These are phyloP conservation scores for Helicocarpus griseus DNA, from an alignment of 2,329 filamentous ascomycete genomes.

Conservation along the genomic window DNA sequence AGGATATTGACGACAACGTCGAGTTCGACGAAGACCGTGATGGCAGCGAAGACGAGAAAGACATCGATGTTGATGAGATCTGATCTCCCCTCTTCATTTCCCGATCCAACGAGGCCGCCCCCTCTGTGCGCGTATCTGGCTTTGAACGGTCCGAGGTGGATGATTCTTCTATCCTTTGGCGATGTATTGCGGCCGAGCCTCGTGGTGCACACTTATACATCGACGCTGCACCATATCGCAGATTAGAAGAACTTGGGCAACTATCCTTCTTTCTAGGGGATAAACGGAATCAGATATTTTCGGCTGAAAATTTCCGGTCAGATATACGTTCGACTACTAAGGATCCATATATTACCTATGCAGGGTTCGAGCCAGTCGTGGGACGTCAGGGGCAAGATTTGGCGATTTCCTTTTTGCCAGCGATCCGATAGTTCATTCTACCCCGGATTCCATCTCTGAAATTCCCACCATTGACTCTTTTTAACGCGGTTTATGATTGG, in stretches of 20 bases:
- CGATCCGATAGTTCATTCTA: neutral
- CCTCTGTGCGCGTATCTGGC: conserved; percentile 7
- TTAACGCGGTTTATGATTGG: conserved; percentile 4
- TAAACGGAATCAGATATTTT: neutral
- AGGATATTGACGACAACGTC: conserved; percentile 94
- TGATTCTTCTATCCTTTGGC: neutral
- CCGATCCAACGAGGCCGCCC: conserved; percentile 1
- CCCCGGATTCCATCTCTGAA: neutral
- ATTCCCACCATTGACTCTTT: neutral
- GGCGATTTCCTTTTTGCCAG: neutral
- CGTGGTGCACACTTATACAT: neutral
- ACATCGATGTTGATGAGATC: conserved; percentile 93
- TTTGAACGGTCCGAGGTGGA: conserved; percentile 3
- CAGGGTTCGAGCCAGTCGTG: neutral
- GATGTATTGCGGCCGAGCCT: neutral
- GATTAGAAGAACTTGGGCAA: too few relatives aligned
- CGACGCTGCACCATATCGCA: too few relatives aligned
- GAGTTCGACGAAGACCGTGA: conserved; percentile 94
- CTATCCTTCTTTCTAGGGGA: neutral
- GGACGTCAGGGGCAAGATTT: neutral
- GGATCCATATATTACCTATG: neutral
- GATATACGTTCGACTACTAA: neutral
- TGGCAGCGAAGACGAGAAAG: conserved; percentile 56
- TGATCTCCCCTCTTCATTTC: conserved; percentile 37
- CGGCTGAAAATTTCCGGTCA: neutral